Evolutionary conservation across 75 land plant species (phyloP).

Genomic region (Picea sitchensis): DNA sequence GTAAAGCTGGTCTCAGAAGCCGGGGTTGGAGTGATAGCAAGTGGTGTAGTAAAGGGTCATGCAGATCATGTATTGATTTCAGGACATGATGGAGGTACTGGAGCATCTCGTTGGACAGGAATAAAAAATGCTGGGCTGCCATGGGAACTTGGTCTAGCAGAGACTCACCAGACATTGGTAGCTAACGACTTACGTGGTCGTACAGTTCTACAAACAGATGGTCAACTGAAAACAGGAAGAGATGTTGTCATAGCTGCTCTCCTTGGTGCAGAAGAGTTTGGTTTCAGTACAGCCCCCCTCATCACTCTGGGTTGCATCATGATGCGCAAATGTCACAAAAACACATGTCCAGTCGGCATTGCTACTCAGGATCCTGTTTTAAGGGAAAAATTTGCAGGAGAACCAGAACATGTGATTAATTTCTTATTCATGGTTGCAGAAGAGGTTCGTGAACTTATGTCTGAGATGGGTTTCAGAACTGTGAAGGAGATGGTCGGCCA

Average conservation of each 20-base stretch:
- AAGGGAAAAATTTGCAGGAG: conserved; percentile 95
- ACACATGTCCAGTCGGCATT: conserved; percentile 98
- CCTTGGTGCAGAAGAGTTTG: conserved; percentile 98
- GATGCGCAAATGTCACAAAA: conserved; percentile 99
- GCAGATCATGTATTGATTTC: conserved; percentile 98
- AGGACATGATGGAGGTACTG: conserved; percentile 99
- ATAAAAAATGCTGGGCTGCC: conserved; percentile 98
- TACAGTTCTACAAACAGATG: conserved; percentile 92
- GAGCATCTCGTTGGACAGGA: conserved; percentile 99
- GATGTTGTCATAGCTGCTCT: conserved; percentile 94
- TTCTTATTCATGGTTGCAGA: conserved; percentile 98
- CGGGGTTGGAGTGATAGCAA: conserved; percentile 97
- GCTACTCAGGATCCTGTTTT: conserved; percentile 99
- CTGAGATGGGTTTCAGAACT: conserved; percentile 77
- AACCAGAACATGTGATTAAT: conserved; percentile 97
- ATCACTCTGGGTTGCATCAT: conserved; percentile 97
- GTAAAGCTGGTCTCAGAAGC: conserved; percentile 99
- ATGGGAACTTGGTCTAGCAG: conserved; percentile 99
- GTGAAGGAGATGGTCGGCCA: conserved; percentile 92
- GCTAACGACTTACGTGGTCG: conserved; percentile 97
- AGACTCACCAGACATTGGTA: conserved; percentile 96
- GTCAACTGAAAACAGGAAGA: conserved; percentile 93
- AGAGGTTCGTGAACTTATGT: conserved; percentile 91
- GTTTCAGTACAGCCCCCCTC: conserved; percentile 95
- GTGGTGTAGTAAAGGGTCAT: conserved; percentile 99